phyloP scores from a whole-genome alignment of 176 grass and related monocot genomes.

The Carex parvula region DNA sequence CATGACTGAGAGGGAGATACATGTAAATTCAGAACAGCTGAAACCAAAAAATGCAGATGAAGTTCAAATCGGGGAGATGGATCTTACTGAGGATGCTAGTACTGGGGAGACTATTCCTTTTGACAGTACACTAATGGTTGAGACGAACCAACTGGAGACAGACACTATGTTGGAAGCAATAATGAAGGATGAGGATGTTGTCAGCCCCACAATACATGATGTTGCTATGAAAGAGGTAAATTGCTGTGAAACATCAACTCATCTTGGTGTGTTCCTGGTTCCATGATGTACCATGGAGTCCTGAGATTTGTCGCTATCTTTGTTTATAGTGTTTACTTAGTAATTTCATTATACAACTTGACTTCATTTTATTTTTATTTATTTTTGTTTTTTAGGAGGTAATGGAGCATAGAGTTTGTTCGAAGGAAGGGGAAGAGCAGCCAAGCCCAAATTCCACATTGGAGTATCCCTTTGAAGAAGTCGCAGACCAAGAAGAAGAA shows the following conservation, averaged over 20 bases:
- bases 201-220: neutral
- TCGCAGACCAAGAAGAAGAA: slow-evolving; percentile 32
- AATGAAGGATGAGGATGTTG: neutral
- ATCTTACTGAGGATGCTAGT: neutral
- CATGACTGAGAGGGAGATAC: slow-evolving; percentile 63
- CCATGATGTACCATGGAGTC: neutral
- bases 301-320: neutral
- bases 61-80: neutral
- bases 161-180: neutral
- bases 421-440: slow-evolving; percentile 50
- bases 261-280: neutral
- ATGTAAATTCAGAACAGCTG: slow-evolving; percentile 67
- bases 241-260: neutral
- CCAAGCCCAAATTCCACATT: slow-evolving; percentile 86
- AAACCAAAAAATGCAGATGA: neutral
- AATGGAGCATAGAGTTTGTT: slow-evolving; percentile 23
- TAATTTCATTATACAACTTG: neutral
- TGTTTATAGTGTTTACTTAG: neutral
- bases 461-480: slow-evolving; percentile 53
- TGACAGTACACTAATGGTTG: neutral
- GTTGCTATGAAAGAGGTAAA: slow-evolving; percentile 10
- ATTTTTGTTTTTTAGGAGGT: slow-evolving; percentile 10
- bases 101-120: neutral
- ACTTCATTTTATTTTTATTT: neutral
- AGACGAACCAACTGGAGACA: neutral